Evolutionary conservation across 371 early-diverging fungal species (phyloP), one percentile per base, ranked within the genome.

Genomic region (Lichtheimia ramosa): DNA sequence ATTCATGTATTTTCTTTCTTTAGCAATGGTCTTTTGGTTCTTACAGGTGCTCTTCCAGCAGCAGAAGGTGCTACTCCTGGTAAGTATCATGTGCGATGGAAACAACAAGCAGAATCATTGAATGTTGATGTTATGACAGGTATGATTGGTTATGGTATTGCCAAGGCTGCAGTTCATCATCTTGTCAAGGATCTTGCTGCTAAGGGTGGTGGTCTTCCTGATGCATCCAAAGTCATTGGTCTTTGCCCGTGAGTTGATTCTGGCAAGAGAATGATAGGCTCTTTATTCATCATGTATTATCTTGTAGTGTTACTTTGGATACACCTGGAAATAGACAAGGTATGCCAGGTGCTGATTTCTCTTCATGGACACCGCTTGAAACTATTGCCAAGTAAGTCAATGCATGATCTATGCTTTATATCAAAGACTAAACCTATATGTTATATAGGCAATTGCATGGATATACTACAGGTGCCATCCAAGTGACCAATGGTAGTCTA

Each of bases 141-240:
- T 43, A 93, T 91, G 94, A 85, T 95, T 64, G 95, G 91, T n/a
- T 97, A 98, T 70, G 98, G 98, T 42, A 69, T 95, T 66, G 93
- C 96, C 59, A 98, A 98, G 74, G 93, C 96, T 5, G 89, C 93
- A 7, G 95, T 96, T 23, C 96, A 96, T 70, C 97, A 98, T 53
- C 77, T 97, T 67, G 89, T 92, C 0, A 72, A 85, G 39, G 90
- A 91, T 61, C 72, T 93, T 43, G 91, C 95, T 40, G 84, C 83
- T 14, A 69, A 79, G 12, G 84, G 81, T 27, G 79, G 88, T 58
- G 98, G 97, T 1, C 71, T 98, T 43, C 95, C 95, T 20, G 65
- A 74, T 4, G 81, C 74, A 20, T 84, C 87, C 43, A 84, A 83
- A 39, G 92, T 90, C 7, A 81, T 83, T 40, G 93, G 87, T 13